phyloP scores from a whole-genome alignment of 2,329 filamentous ascomycete species.

The Aspergillus hortae region DNA sequence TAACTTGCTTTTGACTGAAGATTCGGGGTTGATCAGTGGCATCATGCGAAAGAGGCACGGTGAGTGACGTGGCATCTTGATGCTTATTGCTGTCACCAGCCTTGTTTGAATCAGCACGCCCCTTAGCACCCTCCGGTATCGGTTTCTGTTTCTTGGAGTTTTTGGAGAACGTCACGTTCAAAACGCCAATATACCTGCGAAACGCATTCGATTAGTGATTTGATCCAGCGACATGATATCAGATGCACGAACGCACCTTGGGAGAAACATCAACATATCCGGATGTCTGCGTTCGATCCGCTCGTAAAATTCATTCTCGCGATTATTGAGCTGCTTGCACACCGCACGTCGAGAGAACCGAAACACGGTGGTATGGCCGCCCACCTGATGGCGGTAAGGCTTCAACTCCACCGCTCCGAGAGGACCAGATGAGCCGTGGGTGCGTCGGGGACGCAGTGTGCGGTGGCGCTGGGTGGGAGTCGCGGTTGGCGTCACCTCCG shows the following conservation, averaged over 20 bases:
- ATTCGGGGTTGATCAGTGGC: constrained; percentile 46
- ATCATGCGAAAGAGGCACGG: constrained; percentile 14
- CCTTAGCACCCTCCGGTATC: constrained; percentile 26
- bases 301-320: constrained; percentile 98
- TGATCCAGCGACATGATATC: not conserved
- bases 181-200: constrained; percentile 87
- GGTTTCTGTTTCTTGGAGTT: constrained; percentile 60
- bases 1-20: constrained; percentile 73
- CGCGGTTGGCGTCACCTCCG: constrained; percentile 47
- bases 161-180: constrained; percentile 94
- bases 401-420: constrained; percentile 92
- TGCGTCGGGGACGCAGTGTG: constrained; percentile 25
- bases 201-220: not conserved
- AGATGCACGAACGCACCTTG: constrained; percentile 53
- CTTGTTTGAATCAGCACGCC: constrained; percentile 13
- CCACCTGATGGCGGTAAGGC: constrained; percentile 95
- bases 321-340: constrained; percentile 96
- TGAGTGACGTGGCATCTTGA: constrained; percentile 8
- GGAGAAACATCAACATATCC: constrained; percentile 83
- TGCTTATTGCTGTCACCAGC: constrained; percentile 2
- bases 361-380: constrained; percentile 93
- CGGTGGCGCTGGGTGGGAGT: constrained; percentile 36
- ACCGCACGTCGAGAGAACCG: constrained; percentile 92
- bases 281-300: constrained; percentile 88
- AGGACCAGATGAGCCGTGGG: constrained; percentile 45